These are phyloP conservation scores for Pseudogymnoascus sp. DNA, from an alignment of 2,329 filamentous ascomycete species.

Conservation along the genomic window DNA sequence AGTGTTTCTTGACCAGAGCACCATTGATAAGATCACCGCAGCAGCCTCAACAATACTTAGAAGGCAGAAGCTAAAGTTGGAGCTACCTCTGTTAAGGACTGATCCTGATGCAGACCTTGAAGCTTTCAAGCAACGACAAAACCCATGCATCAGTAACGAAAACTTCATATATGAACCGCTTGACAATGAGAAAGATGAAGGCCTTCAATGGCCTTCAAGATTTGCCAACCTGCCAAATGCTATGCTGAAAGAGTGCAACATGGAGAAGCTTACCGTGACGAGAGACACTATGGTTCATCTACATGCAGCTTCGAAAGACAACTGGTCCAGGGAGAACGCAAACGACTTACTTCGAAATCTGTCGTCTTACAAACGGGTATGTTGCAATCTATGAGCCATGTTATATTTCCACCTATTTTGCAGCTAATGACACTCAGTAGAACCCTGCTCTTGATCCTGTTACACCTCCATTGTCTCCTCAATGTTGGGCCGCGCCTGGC, in stretches of 20 bases:
- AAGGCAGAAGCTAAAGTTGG: constrained; percentile 17
- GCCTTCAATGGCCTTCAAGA: constrained; percentile 18
- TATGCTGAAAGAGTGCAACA: constrained; percentile 19
- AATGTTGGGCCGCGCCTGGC: constrained; percentile 3
- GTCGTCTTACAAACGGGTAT: constrained; percentile 21
- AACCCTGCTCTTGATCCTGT: constrained; percentile 20
- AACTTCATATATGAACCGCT: constrained; percentile 25
- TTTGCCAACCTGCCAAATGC: constrained; percentile 16
- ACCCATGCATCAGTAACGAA: constrained; percentile 21
- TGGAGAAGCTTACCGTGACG: constrained; percentile 24
- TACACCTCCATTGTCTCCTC: constrained; percentile 27
- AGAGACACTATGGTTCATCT: constrained; percentile 23
- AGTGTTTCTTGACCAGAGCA: constrained; percentile 14
- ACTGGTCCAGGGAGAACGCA: constrained; percentile 21
- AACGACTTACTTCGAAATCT: constrained; percentile 18
- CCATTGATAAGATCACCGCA: constrained; percentile 3
- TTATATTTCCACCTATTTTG: neutral
- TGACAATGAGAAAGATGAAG: constrained; percentile 22
- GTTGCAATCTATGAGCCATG: neutral
- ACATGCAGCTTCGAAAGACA: constrained; percentile 14
- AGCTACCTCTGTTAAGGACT: constrained; percentile 24
- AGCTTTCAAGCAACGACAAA: constrained; percentile 21
- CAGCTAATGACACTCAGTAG: constrained; percentile 11
- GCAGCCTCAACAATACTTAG: constrained; percentile 11
- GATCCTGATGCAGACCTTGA: constrained; percentile 24